Evolutionary conservation across 768 basidiomycete species (phyloP), one percentile per base, ranked within the genome.

Genomic region (Clavulina sp.): DNA sequence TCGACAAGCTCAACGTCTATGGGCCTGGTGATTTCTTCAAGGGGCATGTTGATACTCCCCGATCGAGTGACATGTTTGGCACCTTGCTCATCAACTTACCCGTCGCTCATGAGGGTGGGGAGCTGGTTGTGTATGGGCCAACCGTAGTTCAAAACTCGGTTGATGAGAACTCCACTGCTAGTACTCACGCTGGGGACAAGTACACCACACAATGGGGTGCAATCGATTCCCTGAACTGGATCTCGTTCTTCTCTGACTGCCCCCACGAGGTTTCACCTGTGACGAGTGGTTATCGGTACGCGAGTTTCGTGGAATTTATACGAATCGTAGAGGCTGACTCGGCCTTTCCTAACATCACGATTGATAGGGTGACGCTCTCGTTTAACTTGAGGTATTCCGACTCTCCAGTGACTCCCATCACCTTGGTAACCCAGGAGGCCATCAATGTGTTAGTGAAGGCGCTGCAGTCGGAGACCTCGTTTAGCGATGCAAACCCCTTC

Each of bases 41-140:
- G 56, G 36, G 69, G 0, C 74, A 74, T 55, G 64, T 68, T 38
- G 75, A 75, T 52, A 73, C 73, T 0, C 72, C 71, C 4, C 67
- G 69, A 5, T 57, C 61, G 5, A 61, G 64, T 5, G 56, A 57
- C 26, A 74, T 75, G 68, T 70, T 77, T 33, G 74, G 71, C 1
- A 75, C 75, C 1, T 65, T 78, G 5, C 69, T 76, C 1, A 56
- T 76, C 31, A 65, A 72, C n/a, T 66, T 74, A 48, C 74, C 74
- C 16, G 69, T 69, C 0, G 21, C 56, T 0, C 69, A 76, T 55
- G 62, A 70, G 51, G 74, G 73, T 1, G 75, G 74, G 2, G 58
- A 61, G 18, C 64, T 73, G 16, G 48, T 64, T 2, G 61, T 77
- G n/a, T n/a, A n/a, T n/a, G n/a, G n/a, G 1, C 65, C 64, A 7